A percentile compares a stretch with the other conserved stretches of the same genome.
Conservation (phyloP, 306 rosid genomes). For the Parietaria judaica region DNA sequence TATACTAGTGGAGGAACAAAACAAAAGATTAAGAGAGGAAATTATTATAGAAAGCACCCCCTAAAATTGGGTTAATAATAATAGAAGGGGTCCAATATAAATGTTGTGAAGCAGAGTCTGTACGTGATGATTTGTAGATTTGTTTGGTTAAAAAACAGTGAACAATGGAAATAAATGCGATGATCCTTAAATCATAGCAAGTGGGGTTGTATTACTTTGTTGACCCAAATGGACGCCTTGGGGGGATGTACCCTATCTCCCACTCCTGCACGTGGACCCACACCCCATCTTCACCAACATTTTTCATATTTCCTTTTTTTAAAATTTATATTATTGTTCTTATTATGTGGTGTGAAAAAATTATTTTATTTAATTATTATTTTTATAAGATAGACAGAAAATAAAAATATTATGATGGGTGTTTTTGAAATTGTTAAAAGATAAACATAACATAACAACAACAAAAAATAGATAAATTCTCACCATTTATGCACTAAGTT, state of each 20-base stretch:
- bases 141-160: constrained; percentile 32
- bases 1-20: neutral
- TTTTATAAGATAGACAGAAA: no score
- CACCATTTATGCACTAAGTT: no score
- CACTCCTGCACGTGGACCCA: constrained; percentile 37
- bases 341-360: no score
- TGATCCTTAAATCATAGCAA: constrained; percentile 42
- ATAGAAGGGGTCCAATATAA: no score
- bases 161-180: constrained; percentile 33
- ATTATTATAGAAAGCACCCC: constrained; percentile 4
- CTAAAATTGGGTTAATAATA: no score
- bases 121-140: constrained; percentile 10
- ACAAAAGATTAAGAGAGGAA: constrained; percentile 17
- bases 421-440: no score
- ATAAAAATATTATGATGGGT: no score
- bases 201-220: constrained; percentile 21
- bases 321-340: neutral
- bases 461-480: no score
- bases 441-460: no score
- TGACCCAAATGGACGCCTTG: constrained; percentile 19
- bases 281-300: constrained; percentile 9
- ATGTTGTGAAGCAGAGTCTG: no score
- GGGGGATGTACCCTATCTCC: constrained; percentile 44
- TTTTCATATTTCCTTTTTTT: neutral
- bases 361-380: no score